Conservation (phyloP, 805 yeast species). For the Cyberlindnera subsufficiens region DNA sequence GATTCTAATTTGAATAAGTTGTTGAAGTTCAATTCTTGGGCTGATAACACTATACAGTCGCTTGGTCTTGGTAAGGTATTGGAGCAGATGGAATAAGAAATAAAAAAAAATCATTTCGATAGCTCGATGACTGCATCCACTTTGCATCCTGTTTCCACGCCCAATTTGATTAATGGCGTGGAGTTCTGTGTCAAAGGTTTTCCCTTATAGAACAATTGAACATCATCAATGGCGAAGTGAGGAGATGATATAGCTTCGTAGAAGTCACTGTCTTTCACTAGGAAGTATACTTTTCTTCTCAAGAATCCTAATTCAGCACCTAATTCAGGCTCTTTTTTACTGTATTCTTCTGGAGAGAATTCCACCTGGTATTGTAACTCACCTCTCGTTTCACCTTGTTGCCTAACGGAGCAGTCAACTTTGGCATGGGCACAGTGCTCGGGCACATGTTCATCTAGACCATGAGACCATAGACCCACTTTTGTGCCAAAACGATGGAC, state of each 20-base stretch:
- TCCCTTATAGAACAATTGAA: constrained; percentile 28
- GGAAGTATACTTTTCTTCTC: constrained; percentile 46
- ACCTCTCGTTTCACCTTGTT: neutral
- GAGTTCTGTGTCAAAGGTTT: constrained; percentile 33
- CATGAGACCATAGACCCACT: constrained; percentile 33
- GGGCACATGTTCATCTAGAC: constrained; percentile 49
- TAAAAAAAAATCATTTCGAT: neutral
- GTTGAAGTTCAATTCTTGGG: constrained; percentile 32
- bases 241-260: constrained; percentile 20
- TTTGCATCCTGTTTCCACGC: constrained; percentile 48
- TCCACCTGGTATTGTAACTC: constrained; percentile 53
- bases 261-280: constrained; percentile 42
- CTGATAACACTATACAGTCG: neutral
- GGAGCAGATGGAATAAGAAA: too few relatives aligned
- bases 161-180: constrained; percentile 43
- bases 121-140: constrained; percentile 15
- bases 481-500: constrained; percentile 39
- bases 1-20: constrained; percentile 43
- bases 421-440: constrained; percentile 75
- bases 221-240: constrained; percentile 26
- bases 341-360: constrained; percentile 75
- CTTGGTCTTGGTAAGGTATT: neutral
- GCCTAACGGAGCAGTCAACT: constrained; percentile 17
- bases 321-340: constrained; percentile 50
- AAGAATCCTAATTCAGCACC: constrained; percentile 67